Conservation (phyloP, 192 early-diverging fungal genomes). For the Coemansia interrupta region DNA sequence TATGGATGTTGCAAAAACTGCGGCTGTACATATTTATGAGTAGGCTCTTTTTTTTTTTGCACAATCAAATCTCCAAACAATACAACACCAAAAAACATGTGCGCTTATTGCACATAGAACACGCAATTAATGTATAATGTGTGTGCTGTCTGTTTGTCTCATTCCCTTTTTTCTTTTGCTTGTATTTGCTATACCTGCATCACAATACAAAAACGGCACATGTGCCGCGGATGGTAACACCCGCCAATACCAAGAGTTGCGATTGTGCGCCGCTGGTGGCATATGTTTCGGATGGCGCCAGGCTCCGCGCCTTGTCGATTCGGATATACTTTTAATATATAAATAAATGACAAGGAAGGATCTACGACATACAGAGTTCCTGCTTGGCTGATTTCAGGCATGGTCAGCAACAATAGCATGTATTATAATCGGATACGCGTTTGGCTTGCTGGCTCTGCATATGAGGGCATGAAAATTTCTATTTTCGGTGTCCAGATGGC, state of each 20-base stretch:
- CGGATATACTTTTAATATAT: too few relatives aligned
- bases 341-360: too few relatives aligned
- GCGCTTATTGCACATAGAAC: conserved; percentile 17
- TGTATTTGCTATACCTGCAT: conserved; percentile 3
- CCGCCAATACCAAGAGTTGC: background rate
- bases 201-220: conserved; percentile 1
- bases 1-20: background rate
- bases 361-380: too few relatives aligned
- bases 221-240: conserved; percentile 2
- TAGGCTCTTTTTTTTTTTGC: background rate
- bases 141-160: conserved; percentile 6
- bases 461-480: too few relatives aligned
- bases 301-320: too few relatives aligned
- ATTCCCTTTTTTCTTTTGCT: background rate
- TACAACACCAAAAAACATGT: conserved; percentile 12
- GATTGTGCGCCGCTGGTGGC: too few relatives aligned
- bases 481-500: too few relatives aligned
- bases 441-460: too few relatives aligned
- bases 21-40: conserved; percentile 3
- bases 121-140: conserved; percentile 22
- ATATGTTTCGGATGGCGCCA: too few relatives aligned
- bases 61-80: conserved; percentile 3
- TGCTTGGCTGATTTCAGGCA: too few relatives aligned
- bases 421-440: too few relatives aligned
- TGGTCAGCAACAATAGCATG: too few relatives aligned